Percentiles rank a stretch among this genome's conserved stretches.
These are phyloP conservation scores for Stephania cephalantha DNA, from an alignment of 164 flowering plant genomes.

Conservation along the genomic window DNA sequence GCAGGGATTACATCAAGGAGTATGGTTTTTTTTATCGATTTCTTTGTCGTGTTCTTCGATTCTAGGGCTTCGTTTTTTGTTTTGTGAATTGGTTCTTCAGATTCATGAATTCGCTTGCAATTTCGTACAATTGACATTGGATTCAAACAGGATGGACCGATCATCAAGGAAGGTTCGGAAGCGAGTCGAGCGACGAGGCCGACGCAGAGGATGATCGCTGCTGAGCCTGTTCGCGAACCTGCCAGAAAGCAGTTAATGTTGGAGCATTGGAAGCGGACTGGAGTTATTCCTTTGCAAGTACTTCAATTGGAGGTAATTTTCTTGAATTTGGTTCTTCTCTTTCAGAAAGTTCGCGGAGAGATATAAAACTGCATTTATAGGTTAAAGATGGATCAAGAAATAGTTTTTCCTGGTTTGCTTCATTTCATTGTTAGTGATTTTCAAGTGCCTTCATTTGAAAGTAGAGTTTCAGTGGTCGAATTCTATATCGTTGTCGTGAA, in stretches of 20 bases:
- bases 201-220: conserved; percentile 14
- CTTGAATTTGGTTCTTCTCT: background rate
- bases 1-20: conserved; percentile 96
- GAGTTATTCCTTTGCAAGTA: conserved; percentile 57
- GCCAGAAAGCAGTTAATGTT: conserved; percentile 13
- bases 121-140: background rate
- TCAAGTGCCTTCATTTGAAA: background rate
- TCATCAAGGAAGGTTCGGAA: conserved; percentile 38
- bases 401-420: background rate
- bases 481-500: no score
- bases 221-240: conserved; percentile 4
- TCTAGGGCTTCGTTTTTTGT: background rate
- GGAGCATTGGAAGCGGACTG: conserved; percentile 75
- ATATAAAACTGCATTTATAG: background rate
- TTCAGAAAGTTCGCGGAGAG: background rate
- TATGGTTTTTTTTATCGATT: conserved; percentile 14
- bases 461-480: background rate
- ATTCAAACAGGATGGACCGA: conserved; percentile 62
- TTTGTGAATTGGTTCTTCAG: background rate
- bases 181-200: conserved; percentile 14
- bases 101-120: background rate
- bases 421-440: background rate
- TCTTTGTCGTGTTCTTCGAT: background rate
- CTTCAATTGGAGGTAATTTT: conserved; percentile 50
- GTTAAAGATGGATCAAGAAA: background rate